A percentile compares a stretch with the other conserved stretches of the same genome.
Conservation (phyloP, 192 early-diverging fungal genomes). For the Mycoemilia scoparia region DNA sequence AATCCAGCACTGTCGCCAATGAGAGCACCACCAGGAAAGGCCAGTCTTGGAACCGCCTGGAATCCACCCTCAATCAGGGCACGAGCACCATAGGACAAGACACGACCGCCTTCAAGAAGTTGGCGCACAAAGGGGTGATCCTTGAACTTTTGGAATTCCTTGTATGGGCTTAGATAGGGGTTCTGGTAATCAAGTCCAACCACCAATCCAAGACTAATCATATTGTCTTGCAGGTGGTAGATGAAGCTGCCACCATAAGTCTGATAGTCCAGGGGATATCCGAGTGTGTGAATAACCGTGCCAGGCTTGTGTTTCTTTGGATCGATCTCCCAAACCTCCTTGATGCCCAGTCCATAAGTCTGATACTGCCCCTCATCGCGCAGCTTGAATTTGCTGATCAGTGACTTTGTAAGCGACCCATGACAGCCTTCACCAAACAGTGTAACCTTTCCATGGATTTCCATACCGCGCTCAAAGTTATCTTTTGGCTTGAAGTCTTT, state of each 20-base stretch:
- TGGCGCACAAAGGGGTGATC: slow-evolving; percentile 71
- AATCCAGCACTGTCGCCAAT: slow-evolving; percentile 94
- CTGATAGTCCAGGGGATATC: slow-evolving; percentile 76
- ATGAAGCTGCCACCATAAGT: slow-evolving; percentile 92
- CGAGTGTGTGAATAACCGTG: slow-evolving; percentile 66
- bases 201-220: slow-evolving; percentile 74
- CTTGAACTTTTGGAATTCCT: slow-evolving; percentile 95
- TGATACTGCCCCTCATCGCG: slow-evolving; percentile 73
- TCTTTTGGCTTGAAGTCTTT: slow-evolving; percentile 78
- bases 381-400: slow-evolving; percentile 74
- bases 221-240: slow-evolving; percentile 86
- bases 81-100: slow-evolving; percentile 83
- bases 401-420: slow-evolving; percentile 79
- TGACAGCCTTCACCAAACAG: slow-evolving; percentile 98
- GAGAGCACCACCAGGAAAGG: slow-evolving; percentile 86
- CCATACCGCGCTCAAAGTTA: slow-evolving; percentile 86
- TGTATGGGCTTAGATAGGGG: slow-evolving; percentile 87
- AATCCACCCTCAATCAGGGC: slow-evolving; percentile 94
- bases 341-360: slow-evolving; percentile 89
- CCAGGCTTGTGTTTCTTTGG: slow-evolving; percentile 71
- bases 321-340: slow-evolving; percentile 95
- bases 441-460: slow-evolving; percentile 82
- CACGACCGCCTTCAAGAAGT: slow-evolving; percentile 75
- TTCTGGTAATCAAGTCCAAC: slow-evolving; percentile 89
- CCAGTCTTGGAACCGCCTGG: slow-evolving; percentile 87